Evolutionary conservation across 805 yeast genomes (phyloP), one percentile per base, ranked within the genome.

Genomic region (Pachysolen tannophilus): DNA sequence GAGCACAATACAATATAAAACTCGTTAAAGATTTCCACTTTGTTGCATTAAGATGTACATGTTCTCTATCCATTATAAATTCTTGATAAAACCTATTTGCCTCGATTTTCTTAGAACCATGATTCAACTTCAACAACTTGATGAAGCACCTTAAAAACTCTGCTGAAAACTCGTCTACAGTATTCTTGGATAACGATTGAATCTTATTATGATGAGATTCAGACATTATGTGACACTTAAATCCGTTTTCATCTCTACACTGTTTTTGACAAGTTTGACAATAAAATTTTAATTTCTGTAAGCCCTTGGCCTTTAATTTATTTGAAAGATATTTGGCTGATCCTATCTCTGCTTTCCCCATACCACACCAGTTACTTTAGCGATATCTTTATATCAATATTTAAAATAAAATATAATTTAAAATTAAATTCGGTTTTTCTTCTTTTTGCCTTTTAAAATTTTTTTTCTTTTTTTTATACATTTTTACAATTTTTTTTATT

Each of bases 211-310:
- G 56, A 52, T 92, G 99, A 2, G 82, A 65, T 30, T 83, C 85
- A n/a, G 94, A 78, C 43, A 69, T 67, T n/a, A 80, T 68, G 55
- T 92, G 99, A 48, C 90, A 82, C 48, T 82, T 81, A 63, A 83
- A 92, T 18, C 98, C 99, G 58, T 92, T 90, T 43, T 83, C 94
- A 54, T 94, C 99, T 37, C 97, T 63, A 54, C 97, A 88, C 59
- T 92, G 99, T 50, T 90, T 86, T 52, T 70, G 75, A 50, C 99
- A 92, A 3, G 85, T 69, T 54, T 82, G 97, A 56, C 99, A 92
- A 57, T 87, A 94, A 68, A 75, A 90, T 41, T 75, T 68, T 34
- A 92, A 71, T 50, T 83, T 78, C 57, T 88, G 97, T 18, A 88
- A 75, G 2, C 97, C 97, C 32, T 73, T 66, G 18, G 85, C 75